Evolutionary conservation across 305 asterid species (phyloP).

Genomic region (Solanum hybrid): DNA sequence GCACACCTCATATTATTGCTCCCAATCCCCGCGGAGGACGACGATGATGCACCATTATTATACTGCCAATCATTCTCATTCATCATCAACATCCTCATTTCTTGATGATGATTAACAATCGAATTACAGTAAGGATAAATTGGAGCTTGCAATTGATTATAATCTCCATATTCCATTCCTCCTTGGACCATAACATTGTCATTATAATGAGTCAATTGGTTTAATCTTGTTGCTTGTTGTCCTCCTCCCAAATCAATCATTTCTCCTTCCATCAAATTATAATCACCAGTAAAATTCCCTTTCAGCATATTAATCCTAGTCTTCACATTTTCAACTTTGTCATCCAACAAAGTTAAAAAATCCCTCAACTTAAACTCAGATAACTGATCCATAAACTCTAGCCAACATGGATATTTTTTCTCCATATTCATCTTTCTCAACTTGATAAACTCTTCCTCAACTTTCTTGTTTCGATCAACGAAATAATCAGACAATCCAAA

Average conservation of each 20-base stretch:
- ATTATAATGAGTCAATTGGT: neutral
- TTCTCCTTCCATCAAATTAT: slow-evolving; percentile 5
- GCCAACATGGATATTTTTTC: slow-evolving; percentile 37
- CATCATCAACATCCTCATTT: slow-evolving; percentile 36
- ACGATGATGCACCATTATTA: slow-evolving; percentile 11
- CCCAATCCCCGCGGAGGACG: neutral
- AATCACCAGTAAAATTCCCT: neutral
- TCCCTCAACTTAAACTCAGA: slow-evolving; percentile 25
- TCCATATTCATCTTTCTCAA: slow-evolving; percentile 35
- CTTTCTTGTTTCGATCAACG: slow-evolving; percentile 23
- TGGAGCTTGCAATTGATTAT: slow-evolving; percentile 7
- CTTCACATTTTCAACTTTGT: slow-evolving; percentile 17
- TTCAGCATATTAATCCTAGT: slow-evolving; percentile 26
- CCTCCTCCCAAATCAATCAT: neutral
- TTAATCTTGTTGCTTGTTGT: neutral
- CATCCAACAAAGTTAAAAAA: slow-evolving; percentile 16
- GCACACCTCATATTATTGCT: slow-evolving; percentile 14
- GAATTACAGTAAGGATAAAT: slow-evolving; percentile 12
- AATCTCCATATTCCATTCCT: slow-evolving; percentile 15
- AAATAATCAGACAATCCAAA: slow-evolving; percentile 40
- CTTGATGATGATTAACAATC: slow-evolving; percentile 14
- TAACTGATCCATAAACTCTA: slow-evolving; percentile 7
- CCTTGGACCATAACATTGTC: slow-evolving; percentile 11
- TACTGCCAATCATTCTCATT: slow-evolving; percentile 13
- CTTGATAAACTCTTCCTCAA: slow-evolving; percentile 44